Evolutionary conservation across 208 protist genomes (phyloP).

Genomic region (Acanthamoeba pearcei): DNA sequence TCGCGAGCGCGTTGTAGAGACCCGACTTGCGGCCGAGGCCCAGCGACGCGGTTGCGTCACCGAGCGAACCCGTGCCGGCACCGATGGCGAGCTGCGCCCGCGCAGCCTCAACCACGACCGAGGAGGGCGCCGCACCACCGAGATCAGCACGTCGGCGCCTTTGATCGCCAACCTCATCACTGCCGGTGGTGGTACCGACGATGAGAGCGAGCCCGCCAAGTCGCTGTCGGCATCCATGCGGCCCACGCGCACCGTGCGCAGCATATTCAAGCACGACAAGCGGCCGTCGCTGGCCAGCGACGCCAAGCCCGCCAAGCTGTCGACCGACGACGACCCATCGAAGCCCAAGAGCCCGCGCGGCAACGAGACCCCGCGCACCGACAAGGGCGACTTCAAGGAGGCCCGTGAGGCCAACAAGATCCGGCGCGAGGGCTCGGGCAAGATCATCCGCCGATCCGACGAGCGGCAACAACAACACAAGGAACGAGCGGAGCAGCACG

Average conservation of each 20-base stretch:
- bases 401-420: slow-evolving; percentile 4
- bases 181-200: not conserved
- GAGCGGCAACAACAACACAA: not conserved
- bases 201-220: not conserved
- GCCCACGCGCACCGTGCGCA: slow-evolving; percentile 7
- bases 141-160: slow-evolving; percentile 1
- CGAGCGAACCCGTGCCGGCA: not conserved
- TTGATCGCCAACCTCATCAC: not conserved
- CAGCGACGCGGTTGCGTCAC: not conserved
- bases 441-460: not conserved
- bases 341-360: slow-evolving; percentile 30
- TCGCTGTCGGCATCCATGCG: not conserved
- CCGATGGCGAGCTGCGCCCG: not conserved
- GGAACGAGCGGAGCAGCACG: not conserved
- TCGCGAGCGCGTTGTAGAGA: slow-evolving; percentile 12
- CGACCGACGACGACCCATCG: not conserved
- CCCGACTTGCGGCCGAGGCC: not conserved
- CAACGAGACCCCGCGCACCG: not conserved
- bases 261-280: slow-evolving; percentile 45
- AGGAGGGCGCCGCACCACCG: not conserved
- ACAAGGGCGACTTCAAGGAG: not conserved
- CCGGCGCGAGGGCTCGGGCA: not conserved
- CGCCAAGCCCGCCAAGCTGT: not conserved
- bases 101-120: slow-evolving; percentile 24
- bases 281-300: not conserved